Evolutionary conservation across 1,284 basidiomycete species (phyloP), one percentile per base, ranked within the genome.

Genomic region (Jaminaea rosea): DNA sequence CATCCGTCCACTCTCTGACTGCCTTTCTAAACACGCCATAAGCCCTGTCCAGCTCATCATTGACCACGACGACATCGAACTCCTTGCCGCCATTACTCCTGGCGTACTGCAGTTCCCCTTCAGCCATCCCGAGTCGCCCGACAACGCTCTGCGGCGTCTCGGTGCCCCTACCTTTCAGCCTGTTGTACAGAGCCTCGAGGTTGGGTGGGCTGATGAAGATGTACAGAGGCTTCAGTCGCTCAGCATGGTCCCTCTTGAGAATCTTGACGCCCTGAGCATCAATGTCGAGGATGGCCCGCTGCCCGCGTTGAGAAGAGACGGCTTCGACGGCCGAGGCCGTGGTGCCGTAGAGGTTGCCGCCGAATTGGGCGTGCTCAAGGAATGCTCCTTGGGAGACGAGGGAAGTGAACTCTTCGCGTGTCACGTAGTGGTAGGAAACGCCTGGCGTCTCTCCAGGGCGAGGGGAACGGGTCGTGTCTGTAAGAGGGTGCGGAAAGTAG

Each of bases 121-220:
- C 77, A 0, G 93, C 90, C 15, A 86, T 87, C 1, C 80, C 80
- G 2, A 98, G 80, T 4, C 93, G 82, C 66, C 85, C 85, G 52
- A 81, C 76, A 23, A 93, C 80, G 11, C 84, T 82, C 1, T 81
- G 81, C 11, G 84, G 82, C 4, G 83, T 82, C 74, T 98, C 93
- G 9, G 94, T 97, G 0, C 88, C 90, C 4, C 93, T 83, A 0
- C 82, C 80, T 29, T 80, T 78, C 7, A 98, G 80, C 36, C 94
- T 84, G 6, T 58, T 31, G 26, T 59, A 50, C 15, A 73, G 50
- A 36, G 57, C 62, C 0, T 50, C 49, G 68, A 94, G 78, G 8
- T 83, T 82, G 0, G 93, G 94, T 0, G 93, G 93, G 0, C 88
- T 84, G 68, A 99, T 83, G 77, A 99, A 99, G 63, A 96, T 81